Percentiles rank a stretch among this genome's conserved stretches.
Conservation (phyloP, 495 filamentous ascomycete species). For the Cercophora sp. region DNA sequence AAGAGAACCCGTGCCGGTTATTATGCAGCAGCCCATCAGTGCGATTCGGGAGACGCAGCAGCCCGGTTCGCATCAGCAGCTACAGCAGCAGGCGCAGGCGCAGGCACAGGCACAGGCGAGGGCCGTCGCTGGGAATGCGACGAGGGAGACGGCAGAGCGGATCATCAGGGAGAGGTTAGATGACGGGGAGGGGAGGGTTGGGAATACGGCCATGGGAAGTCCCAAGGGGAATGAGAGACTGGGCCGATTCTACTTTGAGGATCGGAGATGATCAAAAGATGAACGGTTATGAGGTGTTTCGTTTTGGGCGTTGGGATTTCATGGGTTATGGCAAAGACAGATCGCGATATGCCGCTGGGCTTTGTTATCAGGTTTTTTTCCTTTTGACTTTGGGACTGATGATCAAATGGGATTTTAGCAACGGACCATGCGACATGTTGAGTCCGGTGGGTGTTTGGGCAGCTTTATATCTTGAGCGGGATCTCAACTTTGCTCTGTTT, state of each 20-base stretch:
- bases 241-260: constrained; percentile 54
- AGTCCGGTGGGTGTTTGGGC: background rate
- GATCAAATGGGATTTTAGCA: too few relatives aligned
- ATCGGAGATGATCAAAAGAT: constrained; percentile 38
- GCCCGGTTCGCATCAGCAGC: constrained; percentile 17
- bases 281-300: constrained; percentile 1
- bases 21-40: constrained; percentile 19
- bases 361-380: background rate
- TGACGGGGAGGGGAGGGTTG: constrained; percentile 33
- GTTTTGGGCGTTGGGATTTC: background rate
- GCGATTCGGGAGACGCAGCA: constrained; percentile 34
- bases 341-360: too few relatives aligned
- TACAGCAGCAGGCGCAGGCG: constrained; percentile 14
- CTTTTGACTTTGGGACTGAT: background rate
- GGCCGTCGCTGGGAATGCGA: background rate
- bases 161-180: constrained; percentile 51
- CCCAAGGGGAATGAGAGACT: constrained; percentile 38
- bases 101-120: constrained; percentile 8
- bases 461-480: too few relatives aligned
- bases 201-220: constrained; percentile 35
- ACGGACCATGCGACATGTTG: too few relatives aligned
- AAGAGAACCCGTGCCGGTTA: constrained; percentile 36
- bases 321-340: background rate
- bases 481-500: background rate
- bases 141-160: constrained; percentile 48